Evolutionary conservation across 2,329 filamentous ascomycete genomes (phyloP).

Genomic region (Didymella keratinophila): DNA sequence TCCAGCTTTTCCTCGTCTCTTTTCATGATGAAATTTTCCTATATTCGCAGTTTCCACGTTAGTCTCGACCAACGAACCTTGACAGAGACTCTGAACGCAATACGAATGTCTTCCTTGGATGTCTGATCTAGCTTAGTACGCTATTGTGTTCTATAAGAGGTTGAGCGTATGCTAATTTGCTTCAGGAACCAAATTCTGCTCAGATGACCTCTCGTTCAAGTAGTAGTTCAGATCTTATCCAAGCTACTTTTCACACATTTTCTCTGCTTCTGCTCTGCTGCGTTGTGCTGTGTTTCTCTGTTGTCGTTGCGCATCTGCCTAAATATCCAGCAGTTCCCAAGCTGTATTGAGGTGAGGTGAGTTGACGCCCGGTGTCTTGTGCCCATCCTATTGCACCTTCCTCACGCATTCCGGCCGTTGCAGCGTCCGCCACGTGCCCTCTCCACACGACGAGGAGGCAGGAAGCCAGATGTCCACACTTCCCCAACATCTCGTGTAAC

Average conservation of each 20-base stretch:
- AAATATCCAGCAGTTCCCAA: too few relatives aligned
- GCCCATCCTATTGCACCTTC: neutral
- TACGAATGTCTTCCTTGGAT: conserved; percentile 26
- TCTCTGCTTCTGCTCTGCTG: neutral
- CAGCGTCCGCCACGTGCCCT: neutral
- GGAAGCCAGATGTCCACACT: neutral
- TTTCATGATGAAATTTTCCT: conserved; percentile 24
- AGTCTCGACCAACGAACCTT: conserved; percentile 24
- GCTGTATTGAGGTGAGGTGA: too few relatives aligned
- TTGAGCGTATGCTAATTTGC: conserved; percentile 3
- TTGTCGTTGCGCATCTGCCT: neutral
- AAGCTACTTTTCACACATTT: neutral
- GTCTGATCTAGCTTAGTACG: conserved; percentile 14
- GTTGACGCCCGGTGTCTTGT: too few relatives aligned
- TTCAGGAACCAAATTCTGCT: neutral
- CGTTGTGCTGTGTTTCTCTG: neutral
- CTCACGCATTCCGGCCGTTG: neutral
- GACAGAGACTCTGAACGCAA: conserved; percentile 22
- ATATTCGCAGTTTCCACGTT: conserved; percentile 27
- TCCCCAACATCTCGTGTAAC: neutral
- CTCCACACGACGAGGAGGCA: neutral
- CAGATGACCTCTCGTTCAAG: neutral
- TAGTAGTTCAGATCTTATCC: neutral
- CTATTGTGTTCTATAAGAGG: neutral
- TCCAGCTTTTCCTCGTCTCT: neutral